A percentile compares a stretch with the other conserved stretches of the same genome.
Conservation (phyloP, 305 asterid species). For the Solanum hybrid region DNA sequence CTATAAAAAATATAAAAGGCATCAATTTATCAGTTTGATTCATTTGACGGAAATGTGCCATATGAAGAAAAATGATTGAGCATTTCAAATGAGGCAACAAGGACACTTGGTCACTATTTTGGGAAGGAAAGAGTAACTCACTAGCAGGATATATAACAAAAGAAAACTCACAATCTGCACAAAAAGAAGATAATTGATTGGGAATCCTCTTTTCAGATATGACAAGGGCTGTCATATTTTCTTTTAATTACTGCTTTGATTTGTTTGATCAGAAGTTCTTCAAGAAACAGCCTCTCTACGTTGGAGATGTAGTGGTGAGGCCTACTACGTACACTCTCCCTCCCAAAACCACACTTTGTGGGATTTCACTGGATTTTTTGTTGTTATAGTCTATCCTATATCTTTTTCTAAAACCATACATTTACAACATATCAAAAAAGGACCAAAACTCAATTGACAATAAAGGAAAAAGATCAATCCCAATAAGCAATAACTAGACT, state of each 20-base stretch:
- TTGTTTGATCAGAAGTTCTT: background rate
- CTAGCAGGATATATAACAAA: background rate
- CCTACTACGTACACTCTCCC: background rate
- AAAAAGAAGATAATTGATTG: background rate
- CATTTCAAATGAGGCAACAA: background rate
- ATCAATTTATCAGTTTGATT: background rate
- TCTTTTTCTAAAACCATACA: background rate
- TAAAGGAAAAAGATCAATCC: background rate
- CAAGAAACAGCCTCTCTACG: background rate
- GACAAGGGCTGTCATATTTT: background rate
- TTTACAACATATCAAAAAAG: background rate
- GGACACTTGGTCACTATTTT: background rate
- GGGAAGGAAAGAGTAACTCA: background rate
- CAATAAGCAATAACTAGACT: background rate
- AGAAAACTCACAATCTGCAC: background rate
- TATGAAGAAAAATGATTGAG: background rate
- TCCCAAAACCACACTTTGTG: background rate
- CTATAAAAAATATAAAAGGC: background rate
- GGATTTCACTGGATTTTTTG: background rate
- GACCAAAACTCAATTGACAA: background rate
- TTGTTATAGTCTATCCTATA: background rate
- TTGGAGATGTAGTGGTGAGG: background rate
- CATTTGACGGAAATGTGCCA: background rate
- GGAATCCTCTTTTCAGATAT: background rate
- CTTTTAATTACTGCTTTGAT: background rate